phyloP scores from a whole-genome alignment of 2,329 filamentous ascomycete genomes.

The Colletotrichum zoysiae region DNA sequence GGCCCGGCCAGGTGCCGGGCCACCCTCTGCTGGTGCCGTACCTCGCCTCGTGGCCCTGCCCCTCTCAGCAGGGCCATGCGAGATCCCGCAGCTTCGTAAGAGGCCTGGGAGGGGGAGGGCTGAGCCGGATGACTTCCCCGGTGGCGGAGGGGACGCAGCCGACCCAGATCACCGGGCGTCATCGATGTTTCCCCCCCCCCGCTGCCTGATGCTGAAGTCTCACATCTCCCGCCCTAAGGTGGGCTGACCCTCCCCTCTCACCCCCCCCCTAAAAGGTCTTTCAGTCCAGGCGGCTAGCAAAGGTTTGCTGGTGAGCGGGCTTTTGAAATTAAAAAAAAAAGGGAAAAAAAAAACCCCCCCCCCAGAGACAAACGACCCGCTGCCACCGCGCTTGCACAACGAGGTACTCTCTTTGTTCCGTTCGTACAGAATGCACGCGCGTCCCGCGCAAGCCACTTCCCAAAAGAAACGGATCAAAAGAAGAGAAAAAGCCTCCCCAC shows the following conservation, averaged over 20 bases:
- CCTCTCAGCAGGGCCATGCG: not conserved
- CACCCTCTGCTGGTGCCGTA: not conserved
- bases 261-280: not conserved
- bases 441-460: not conserved
- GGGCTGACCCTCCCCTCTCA: not conserved
- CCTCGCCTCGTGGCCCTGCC: not conserved
- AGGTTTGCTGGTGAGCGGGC: not conserved
- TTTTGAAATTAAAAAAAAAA: too few relatives aligned
- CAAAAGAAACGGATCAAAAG: not conserved
- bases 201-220: not conserved
- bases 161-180: conserved; percentile 1
- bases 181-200: not conserved
- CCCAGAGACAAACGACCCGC: not conserved
- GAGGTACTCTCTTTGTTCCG: not conserved
- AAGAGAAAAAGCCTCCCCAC: not conserved
- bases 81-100: conserved; percentile 27
- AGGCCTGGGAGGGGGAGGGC: not conserved
- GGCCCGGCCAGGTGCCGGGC: not conserved
- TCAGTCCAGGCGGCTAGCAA: not conserved
- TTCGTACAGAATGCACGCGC: not conserved
- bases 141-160: not conserved
- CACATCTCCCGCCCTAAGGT: not conserved
- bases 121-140: not conserved
- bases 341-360: too few relatives aligned
- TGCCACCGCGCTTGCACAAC: not conserved